These are phyloP conservation scores for Saksenaea oblongispora DNA, from an alignment of 371 early-diverging fungal genomes.

Conservation along the genomic window DNA sequence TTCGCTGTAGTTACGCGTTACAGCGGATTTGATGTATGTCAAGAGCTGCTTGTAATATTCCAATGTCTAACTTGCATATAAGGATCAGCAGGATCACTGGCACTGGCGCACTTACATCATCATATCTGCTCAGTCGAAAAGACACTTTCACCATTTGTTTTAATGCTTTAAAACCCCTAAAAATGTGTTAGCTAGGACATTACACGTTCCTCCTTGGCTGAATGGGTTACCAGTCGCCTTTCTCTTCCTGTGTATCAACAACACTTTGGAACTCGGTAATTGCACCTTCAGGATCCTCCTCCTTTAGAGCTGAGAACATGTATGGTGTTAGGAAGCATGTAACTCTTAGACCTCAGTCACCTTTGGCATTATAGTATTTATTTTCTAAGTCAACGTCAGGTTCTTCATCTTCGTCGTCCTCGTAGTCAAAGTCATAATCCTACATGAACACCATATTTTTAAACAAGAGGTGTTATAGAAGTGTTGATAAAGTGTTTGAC, in stretches of 20 bases:
- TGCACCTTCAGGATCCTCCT: constrained; percentile 82
- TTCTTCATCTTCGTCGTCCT: constrained; percentile 84
- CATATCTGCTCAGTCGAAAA: constrained; percentile 67
- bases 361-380: constrained; percentile 95
- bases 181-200: neutral
- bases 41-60: constrained; percentile 78
- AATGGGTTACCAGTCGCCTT: constrained; percentile 77
- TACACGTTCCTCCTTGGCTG: neutral
- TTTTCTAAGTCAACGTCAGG: constrained; percentile 90
- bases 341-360: constrained; percentile 23
- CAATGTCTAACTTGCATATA: constrained; percentile 59
- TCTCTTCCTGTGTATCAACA: constrained; percentile 79
- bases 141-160: constrained; percentile 93
- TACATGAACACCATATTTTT: constrained; percentile 3
- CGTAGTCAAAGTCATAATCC: constrained; percentile 93
- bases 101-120: constrained; percentile 50
- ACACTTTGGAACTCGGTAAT: constrained; percentile 81
- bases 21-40: constrained; percentile 78
- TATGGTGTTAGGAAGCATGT: neutral
- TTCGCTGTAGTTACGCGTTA: constrained; percentile 92
- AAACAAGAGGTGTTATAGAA: neutral
- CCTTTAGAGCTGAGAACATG: constrained; percentile 59
- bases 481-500: neutral
- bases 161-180: constrained; percentile 92
- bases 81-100: neutral